A percentile compares a stretch with the other conserved stretches of the same genome.
These are phyloP conservation scores for Thraustochytrium striatum DNA, from an alignment of 352 stramenopile genomes.

Conservation along the genomic window DNA sequence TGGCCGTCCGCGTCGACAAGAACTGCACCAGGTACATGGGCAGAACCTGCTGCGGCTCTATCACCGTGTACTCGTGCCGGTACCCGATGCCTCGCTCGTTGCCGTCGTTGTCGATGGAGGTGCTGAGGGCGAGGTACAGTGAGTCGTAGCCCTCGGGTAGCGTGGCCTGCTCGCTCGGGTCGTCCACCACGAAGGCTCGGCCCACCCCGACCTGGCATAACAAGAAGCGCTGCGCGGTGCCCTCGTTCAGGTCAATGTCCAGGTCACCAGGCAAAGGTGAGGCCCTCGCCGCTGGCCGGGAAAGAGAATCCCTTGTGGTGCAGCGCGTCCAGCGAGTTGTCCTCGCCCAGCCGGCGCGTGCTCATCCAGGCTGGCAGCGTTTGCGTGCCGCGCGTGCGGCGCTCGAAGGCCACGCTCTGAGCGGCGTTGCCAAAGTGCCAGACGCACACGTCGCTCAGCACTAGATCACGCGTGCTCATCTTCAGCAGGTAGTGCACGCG, in stretches of 20 bases:
- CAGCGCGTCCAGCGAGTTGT: conserved; percentile 48
- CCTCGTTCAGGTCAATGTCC: conserved; percentile 30
- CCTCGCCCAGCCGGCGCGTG: conserved; percentile 41
- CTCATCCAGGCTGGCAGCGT: conserved; percentile 15
- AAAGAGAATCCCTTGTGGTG: conserved; percentile 47
- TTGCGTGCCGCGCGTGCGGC: conserved; percentile 22
- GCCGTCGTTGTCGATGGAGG: conserved; percentile 18
- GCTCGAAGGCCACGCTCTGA: conserved; percentile 47
- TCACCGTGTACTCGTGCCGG: conserved; percentile 50
- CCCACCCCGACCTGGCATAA: conserved; percentile 50
- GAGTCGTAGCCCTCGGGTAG: conserved; percentile 49
- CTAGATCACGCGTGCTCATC: conserved; percentile 35
- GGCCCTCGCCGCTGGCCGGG: conserved; percentile 33
- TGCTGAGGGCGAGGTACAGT: conserved; percentile 45
- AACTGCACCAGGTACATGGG: conserved; percentile 54
- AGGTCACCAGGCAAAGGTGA: conserved; percentile 49
- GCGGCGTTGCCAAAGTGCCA: conserved; percentile 47
- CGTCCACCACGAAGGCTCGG: conserved; percentile 46
- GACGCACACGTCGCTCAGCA: conserved; percentile 46
- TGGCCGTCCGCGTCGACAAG: conserved; percentile 34
- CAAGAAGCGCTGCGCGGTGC: conserved; percentile 46
- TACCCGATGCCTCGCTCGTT: conserved; percentile 38
- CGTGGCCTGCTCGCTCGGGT: conserved; percentile 46
- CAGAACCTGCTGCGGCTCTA: conserved; percentile 46
- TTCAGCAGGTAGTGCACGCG: conserved; percentile 44